Base-by-base conservation (phyloP, 306 rosid species). In the Cucumis hystrix region DNA sequence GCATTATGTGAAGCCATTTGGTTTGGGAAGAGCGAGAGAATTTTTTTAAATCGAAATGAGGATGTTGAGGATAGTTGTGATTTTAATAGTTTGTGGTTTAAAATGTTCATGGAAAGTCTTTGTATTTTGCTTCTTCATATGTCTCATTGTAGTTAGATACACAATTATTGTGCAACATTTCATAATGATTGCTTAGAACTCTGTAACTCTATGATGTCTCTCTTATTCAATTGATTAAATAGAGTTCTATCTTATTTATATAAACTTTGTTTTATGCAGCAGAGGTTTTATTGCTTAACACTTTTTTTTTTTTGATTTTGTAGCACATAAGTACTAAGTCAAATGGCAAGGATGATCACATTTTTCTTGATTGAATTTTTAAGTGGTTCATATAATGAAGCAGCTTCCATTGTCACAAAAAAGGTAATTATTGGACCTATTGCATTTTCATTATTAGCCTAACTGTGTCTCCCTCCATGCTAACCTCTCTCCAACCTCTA, bases 271-370 rank as follows among this genome's bases (percentile, higher is more conserved):
- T 30, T 72, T 28, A 51, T n/a, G 61, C 17, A 28, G 77, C 21
- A 39, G 78, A 35, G 11, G 71, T 59, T 47, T 62, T 64, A 54
- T 66, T 75, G 45, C 62, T 69, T 6, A 35, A 40, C 51, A 11
- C 8, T n/a, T n/a, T 40, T 61, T 41, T 1, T 75, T 63, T 30
- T 17, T 25, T 67, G 51, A 52, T 56, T 83, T 63, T 59, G 45
- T 78, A 88, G 92, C 82, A 72, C 77, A 33, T 80, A 54, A 81
- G 68, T 77, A 57, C 68, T 28, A 77, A 77, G 75, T 65, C 85
- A n/a, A 88, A 86, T 54, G 83, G 78, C 62, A 28, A 62, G 58
- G 88, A 75, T 66, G 87, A 79, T 58, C 83, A 84, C n/a, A 78
- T 81, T 52, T 52, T 52, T 52, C 60, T 81, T 78, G 75, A 79